Base-by-base conservation (phyloP, 768 basidiomycete genomes). In the Tulasnella sp. region DNA sequence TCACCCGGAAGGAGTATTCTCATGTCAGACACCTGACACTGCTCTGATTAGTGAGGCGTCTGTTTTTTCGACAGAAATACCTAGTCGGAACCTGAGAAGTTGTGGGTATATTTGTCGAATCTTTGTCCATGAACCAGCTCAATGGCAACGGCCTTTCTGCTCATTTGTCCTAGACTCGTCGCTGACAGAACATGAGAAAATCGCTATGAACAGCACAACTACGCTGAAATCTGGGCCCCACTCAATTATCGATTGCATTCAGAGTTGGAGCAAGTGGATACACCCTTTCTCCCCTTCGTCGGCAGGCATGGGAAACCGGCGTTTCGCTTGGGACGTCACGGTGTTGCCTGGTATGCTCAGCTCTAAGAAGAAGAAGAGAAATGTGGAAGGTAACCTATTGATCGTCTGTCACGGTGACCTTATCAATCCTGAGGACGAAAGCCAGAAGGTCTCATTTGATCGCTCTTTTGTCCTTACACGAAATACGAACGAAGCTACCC, bases 391-490 rank as follows among this genome's bases (percentile, higher is more conserved):
- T 43, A 48, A 27, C 45, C 25, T 56, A 25, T n/a, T 59, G 29
- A 29, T 59, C 57, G 57, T 51, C 22, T 49, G 57, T 34, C 57
- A 59, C 31, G 57, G 57, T 17, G 57, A 59, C 57, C 34, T 59
- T 30, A 19, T 41, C 5, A 31, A 59, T 29, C 46, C 46, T 17
- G 31, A 38, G 31, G 31, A 59, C 25, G 2, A 30, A 49, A 10
- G 21, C 10, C 29, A 48, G 49, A 29, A 25, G 12, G 19, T 59
- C 7, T 59, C 57, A 7, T 59, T 59, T 50, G 48, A 59, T 59
- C 57, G 57, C 42, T 51, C 57, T 4, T 59, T 59, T 29, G 42
- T 59, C 29, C 21, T 59, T 12, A 31, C 30, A 25, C 12, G 21
- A 24, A 59, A 59, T 48, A 9, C 0, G 1, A 41, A 51, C 27